A percentile compares a stretch with the other conserved stretches of the same genome.
Conservation (phyloP, 2,329 filamentous ascomycete genomes). For the Aspergillus melleus region DNA sequence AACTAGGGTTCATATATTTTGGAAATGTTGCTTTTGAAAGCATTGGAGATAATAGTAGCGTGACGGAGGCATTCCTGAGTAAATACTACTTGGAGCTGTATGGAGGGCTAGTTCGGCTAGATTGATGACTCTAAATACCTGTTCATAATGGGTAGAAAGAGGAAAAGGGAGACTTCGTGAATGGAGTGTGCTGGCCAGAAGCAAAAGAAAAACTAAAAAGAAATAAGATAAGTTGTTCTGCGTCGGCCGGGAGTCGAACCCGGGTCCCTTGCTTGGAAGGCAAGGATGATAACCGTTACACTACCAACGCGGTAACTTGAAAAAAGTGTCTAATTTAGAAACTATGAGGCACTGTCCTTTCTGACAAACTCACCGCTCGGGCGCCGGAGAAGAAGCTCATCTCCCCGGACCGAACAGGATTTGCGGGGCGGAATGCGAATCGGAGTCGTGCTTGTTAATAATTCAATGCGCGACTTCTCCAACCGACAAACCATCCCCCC, state of each 20-base stretch:
- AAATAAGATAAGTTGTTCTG: neutral
- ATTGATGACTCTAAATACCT: too few species aligned
- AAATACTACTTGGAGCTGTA: too few species aligned
- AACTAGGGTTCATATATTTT: too few species aligned
- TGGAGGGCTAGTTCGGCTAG: too few species aligned
- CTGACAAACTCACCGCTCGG: too few species aligned
- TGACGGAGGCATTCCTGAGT: too few species aligned
- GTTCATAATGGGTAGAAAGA: too few species aligned
- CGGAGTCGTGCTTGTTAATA: neutral
- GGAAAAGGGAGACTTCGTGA: too few species aligned
- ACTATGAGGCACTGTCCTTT: fast-evolving
- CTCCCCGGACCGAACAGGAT: constrained; percentile 8
- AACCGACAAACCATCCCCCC: neutral
- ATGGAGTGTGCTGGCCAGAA: neutral
- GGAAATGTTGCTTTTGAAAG: too few species aligned
- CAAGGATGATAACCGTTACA: neutral
- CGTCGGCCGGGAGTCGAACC: neutral
- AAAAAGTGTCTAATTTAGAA: too few species aligned
- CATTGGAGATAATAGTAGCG: too few species aligned
- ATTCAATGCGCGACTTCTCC: neutral
- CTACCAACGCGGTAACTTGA: neutral
- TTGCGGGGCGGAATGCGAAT: constrained; percentile 4
- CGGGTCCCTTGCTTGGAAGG: neutral
- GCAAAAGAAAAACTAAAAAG: neutral
- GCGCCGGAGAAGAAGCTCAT: neutral